Percentiles rank a stretch among this genome's conserved stretches.
Conservation (phyloP, 495 filamentous ascomycete genomes). For the Neurospora sp. region DNA sequence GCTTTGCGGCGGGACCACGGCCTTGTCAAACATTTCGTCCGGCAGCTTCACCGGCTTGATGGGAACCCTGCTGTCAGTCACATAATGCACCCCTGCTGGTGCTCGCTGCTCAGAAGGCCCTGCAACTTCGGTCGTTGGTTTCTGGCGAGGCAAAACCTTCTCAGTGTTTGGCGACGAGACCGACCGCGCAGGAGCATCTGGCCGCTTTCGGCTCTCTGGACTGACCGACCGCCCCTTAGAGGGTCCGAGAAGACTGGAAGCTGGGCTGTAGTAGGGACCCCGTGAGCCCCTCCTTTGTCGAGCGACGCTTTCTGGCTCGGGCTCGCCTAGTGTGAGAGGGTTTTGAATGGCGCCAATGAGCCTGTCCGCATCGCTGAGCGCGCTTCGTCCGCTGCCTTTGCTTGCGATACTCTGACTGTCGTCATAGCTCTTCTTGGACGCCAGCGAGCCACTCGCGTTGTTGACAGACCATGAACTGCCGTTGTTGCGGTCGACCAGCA, state of each 20-base stretch:
- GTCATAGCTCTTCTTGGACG: slow-evolving; percentile 25
- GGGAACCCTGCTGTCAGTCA: slow-evolving; percentile 27
- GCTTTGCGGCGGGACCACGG: slow-evolving; percentile 4
- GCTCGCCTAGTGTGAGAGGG: slow-evolving; percentile 37
- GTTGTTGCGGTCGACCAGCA: slow-evolving; percentile 39
- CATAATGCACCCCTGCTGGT: slow-evolving; percentile 15
- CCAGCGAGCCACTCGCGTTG: slow-evolving; percentile 1
- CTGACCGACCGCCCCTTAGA: slow-evolving; percentile 14
- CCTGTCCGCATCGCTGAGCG: slow-evolving; percentile 59
- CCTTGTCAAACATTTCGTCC: slow-evolving; percentile 24
- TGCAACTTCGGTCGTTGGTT: not conserved
- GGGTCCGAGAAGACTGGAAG: slow-evolving; percentile 8
- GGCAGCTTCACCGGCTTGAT: slow-evolving; percentile 31
- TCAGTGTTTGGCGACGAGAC: slow-evolving; percentile 5
- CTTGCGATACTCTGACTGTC: slow-evolving; percentile 41
- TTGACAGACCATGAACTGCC: slow-evolving; percentile 18
- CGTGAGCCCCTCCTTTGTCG: slow-evolving; percentile 7
- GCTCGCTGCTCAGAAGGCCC: not conserved
- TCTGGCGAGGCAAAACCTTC: not conserved
- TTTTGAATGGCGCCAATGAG: slow-evolving; percentile 68
- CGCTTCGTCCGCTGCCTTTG: slow-evolving; percentile 41
- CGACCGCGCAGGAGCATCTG: slow-evolving; percentile 1
- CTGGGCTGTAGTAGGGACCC: slow-evolving; percentile 7
- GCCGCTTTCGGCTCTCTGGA: slow-evolving; percentile 10
- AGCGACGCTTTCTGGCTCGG: slow-evolving; percentile 18